Percentiles rank a stretch among this genome's conserved stretches.
phyloP scores from a whole-genome alignment of 2,329 filamentous ascomycete species.

The Aspergillus phoenicis region DNA sequence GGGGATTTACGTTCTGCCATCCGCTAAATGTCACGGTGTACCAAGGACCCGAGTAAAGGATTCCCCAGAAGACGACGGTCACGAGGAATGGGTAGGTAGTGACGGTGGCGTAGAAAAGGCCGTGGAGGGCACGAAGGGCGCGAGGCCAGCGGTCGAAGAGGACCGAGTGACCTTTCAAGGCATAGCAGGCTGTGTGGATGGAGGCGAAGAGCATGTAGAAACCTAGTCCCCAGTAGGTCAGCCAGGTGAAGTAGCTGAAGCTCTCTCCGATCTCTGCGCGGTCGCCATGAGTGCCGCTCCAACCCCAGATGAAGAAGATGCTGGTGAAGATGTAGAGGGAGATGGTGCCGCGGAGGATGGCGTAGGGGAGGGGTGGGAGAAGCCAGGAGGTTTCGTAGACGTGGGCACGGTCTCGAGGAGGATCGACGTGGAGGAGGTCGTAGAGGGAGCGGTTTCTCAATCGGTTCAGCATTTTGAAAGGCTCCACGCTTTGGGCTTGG shows the following conservation, averaged over 20 bases:
- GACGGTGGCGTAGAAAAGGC: slow-evolving; percentile 64
- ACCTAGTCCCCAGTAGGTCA: slow-evolving; percentile 79
- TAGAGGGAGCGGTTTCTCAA: slow-evolving; percentile 14
- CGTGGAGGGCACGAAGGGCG: slow-evolving; percentile 65
- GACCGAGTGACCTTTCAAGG: slow-evolving; percentile 52
- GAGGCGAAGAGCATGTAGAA: slow-evolving; percentile 75
- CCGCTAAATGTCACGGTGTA: slow-evolving; percentile 55
- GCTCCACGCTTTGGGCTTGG: background rate
- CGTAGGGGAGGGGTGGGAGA: slow-evolving; percentile 66
- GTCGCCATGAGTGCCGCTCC: slow-evolving; percentile 59
- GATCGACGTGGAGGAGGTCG: slow-evolving; percentile 38
- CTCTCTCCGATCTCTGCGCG: slow-evolving; percentile 54
- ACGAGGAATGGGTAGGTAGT: slow-evolving; percentile 69
- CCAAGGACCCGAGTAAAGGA: slow-evolving; percentile 59
- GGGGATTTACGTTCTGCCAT: slow-evolving; percentile 52
- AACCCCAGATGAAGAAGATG: slow-evolving; percentile 70
- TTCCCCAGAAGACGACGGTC: slow-evolving; percentile 69
- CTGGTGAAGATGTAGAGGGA: slow-evolving; percentile 67
- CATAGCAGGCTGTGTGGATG: slow-evolving; percentile 70
- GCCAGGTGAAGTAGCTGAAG: slow-evolving; percentile 81
- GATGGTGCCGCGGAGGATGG: slow-evolving; percentile 54
- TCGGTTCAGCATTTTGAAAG: slow-evolving; percentile 20
- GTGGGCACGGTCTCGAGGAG: slow-evolving; percentile 52
- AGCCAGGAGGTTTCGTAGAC: slow-evolving; percentile 82
- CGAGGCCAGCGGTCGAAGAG: slow-evolving; percentile 64